Evolutionary conservation across 176 grass and related monocot genomes (phyloP), one percentile per base, ranked within the genome.

Genomic region (Pontederia paniculata): DNA sequence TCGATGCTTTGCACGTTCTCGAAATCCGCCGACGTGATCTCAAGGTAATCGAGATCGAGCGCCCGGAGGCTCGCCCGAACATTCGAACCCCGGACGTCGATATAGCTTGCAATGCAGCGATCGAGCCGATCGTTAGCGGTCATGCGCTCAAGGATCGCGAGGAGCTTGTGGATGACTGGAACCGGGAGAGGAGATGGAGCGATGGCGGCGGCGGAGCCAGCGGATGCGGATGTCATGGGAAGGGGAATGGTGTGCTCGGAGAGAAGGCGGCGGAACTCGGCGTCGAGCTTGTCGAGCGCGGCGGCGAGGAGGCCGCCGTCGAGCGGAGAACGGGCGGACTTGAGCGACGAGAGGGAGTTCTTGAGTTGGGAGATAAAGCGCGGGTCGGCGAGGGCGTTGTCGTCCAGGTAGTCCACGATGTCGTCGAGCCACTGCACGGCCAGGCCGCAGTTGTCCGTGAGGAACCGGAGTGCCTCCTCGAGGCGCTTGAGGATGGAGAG

Each of bases 361-460:
- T 57, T 77, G 19, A 89, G 74, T 23, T 83, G 70, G 28, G 76
- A 63, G 12, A 96, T 69, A 55, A 96, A 96, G 44, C 85, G 74
- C 37, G 77, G 85, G 67, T 96, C 90, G 0, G 79, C 85, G 74
- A 96, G 74, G 60, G 76, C 75, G 50, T 75, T 69, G 67, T 89
- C 91, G 16, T 79, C 85, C 56, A 96, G 74, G 76, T 89, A 96
- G 56, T 96, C 82, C 17, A 89, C 76, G 18, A 96, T 96, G 53
- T 96, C 85, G 22, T 84, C 76, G 28, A 96, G 79, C 90, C 90
- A 96, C 68, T 76, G 76, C 13, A 88, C 74, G 0, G 90, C 85
- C 49, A 96, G 81, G 50, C 85, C 76, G 54, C 68, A 86, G 82
- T 96, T 96, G 16, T 58, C 65, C 16, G 82, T 63, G 37, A 96